Evolutionary conservation across 139 green algal genomes (phyloP).

Genomic region (Chlamydomonas sp.): DNA sequence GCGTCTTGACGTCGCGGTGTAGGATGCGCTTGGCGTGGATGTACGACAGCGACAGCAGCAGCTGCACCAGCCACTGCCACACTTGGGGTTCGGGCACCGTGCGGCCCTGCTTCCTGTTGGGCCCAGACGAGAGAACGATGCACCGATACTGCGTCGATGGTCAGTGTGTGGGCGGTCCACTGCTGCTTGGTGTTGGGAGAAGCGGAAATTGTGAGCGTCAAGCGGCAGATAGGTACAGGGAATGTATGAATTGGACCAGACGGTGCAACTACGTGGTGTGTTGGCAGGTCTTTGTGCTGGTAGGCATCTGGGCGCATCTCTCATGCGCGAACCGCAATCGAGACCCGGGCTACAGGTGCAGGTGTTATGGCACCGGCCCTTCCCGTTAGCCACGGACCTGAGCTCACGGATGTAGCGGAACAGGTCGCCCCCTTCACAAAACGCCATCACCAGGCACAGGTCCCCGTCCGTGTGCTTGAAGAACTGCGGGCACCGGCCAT

Average conservation of each 20-base stretch:
- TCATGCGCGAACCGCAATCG: too few species aligned
- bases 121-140: neutral
- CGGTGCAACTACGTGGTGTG: too few species aligned
- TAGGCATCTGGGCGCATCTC: too few species aligned
- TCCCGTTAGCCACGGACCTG: neutral
- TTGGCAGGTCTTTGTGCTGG: too few species aligned
- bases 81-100: constrained; percentile 38
- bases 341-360: too few species aligned
- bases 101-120: constrained; percentile 26
- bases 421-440: constrained; percentile 55
- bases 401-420: constrained; percentile 43
- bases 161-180: too few species aligned
- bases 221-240: too few species aligned
- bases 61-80: constrained; percentile 55
- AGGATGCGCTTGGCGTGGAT: constrained; percentile 59
- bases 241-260: too few species aligned
- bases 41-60: constrained; percentile 57
- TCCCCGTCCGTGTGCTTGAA: constrained; percentile 55
- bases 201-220: too few species aligned
- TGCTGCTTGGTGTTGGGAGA: too few species aligned
- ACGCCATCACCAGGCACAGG: constrained; percentile 59
- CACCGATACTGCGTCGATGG: neutral
- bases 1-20: constrained; percentile 65
- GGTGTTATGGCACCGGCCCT: neutral
- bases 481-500: constrained; percentile 11